Evolutionary conservation across 345 rosid genomes (phyloP).

Genomic region (Turnera subulata): DNA sequence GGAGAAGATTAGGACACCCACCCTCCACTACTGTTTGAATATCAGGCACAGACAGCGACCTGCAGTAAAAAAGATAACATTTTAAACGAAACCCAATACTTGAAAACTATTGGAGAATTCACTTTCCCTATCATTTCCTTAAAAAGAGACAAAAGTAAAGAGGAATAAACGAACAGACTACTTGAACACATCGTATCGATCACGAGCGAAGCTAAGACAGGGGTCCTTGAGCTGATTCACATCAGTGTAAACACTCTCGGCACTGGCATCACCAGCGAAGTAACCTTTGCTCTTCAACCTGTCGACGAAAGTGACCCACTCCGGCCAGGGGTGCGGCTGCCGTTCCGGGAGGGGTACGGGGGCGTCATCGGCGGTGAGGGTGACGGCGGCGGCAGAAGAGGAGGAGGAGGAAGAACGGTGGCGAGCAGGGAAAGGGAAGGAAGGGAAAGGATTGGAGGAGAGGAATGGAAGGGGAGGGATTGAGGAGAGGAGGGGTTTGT

Average conservation of each 20-base stretch:
- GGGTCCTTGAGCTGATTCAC: constrained; percentile 61
- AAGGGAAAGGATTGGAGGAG: constrained; percentile 12
- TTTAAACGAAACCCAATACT: neutral
- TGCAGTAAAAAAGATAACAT: constrained; percentile 25
- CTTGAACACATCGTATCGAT: constrained; percentile 76
- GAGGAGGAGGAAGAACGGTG: constrained; percentile 11
- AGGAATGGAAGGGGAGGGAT: constrained; percentile 16
- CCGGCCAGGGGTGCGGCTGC: constrained; percentile 73
- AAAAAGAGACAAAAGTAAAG: neutral
- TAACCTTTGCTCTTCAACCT: constrained; percentile 65
- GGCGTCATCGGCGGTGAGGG: constrained; percentile 1
- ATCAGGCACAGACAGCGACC: constrained; percentile 56
- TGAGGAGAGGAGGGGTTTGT: constrained; percentile 19
- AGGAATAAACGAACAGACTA: constrained; percentile 8
- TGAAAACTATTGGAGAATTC: neutral
- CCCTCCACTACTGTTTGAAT: constrained; percentile 58
- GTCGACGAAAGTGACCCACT: constrained; percentile 78
- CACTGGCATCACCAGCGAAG: constrained; percentile 23
- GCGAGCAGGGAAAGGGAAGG: constrained; percentile 15
- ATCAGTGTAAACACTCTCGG: constrained; percentile 38
- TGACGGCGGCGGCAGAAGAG: constrained; percentile 16
- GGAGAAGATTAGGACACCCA: constrained; percentile 82
- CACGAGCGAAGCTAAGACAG: constrained; percentile 87
- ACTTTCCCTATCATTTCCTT: neutral
- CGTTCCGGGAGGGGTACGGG: constrained; percentile 20